Conservation (phyloP, 805 yeast species). For the Hanseniaspora meyeri region DNA sequence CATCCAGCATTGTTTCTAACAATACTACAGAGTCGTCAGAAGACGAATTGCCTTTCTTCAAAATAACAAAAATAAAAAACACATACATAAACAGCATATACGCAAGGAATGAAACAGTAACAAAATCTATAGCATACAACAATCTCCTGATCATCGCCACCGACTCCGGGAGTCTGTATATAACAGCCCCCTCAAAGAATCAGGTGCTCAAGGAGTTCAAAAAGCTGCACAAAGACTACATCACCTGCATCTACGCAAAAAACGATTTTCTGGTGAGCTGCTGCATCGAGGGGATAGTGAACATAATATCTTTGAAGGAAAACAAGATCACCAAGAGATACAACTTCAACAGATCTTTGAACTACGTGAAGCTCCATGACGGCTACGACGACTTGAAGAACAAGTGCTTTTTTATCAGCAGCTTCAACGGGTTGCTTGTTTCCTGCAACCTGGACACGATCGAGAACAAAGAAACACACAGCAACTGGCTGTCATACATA, state of each 20-base stretch:
- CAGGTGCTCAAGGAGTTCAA: neutral
- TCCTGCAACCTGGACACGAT: slow-evolving; percentile 6
- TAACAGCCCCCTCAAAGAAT: neutral
- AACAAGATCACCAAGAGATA: neutral
- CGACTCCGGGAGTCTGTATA: neutral
- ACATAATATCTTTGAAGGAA: neutral
- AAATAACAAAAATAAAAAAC: slow-evolving; percentile 2
- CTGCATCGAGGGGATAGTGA: neutral
- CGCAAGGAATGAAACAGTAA: neutral
- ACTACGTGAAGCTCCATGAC: slow-evolving; percentile 9
- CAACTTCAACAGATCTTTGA: slow-evolving; percentile 11
- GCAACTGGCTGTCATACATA: slow-evolving; percentile 9
- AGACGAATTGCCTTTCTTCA: slow-evolving; percentile 1
- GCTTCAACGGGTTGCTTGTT: slow-evolving; percentile 8
- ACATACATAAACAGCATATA: neutral
- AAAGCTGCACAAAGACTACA: neutral
- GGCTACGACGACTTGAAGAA: neutral
- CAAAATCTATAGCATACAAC: neutral
- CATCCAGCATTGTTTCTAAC: neutral
- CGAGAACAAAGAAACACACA: neutral
- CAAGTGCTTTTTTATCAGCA: slow-evolving; percentile 9
- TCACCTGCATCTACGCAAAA: neutral
- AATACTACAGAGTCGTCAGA: neutral
- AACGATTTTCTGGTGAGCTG: neutral
- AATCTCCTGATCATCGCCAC: neutral